Evolutionary conservation across 164 flowering plant genomes (phyloP).

Genomic region (Tetrastigma voinierianum): DNA sequence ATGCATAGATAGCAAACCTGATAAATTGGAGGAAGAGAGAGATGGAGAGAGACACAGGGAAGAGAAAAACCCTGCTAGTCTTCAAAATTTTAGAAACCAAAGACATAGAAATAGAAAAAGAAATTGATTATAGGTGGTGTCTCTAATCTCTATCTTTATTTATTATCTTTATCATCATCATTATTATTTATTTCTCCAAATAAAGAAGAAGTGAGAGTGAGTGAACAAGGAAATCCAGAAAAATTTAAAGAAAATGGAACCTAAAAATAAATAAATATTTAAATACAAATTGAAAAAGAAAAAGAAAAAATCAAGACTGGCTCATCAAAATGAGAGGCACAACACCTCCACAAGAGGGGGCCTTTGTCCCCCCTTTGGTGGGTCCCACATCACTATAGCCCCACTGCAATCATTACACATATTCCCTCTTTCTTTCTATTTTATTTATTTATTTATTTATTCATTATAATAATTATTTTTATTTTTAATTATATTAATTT

Average conservation of each 20-base stretch:
- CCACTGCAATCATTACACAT: conserved; percentile 17
- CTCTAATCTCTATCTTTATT: no score
- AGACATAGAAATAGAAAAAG: neutral
- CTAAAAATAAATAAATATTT: neutral
- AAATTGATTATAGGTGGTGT: no score
- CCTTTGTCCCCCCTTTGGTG: neutral
- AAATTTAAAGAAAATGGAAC: neutral
- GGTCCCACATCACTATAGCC: neutral
- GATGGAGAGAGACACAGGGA: conserved; percentile 9
- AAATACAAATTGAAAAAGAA: no score
- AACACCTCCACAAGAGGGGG: conserved; percentile 2
- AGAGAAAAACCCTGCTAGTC: conserved; percentile 4
- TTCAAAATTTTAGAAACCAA: conserved; percentile 1
- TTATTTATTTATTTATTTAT: no score
- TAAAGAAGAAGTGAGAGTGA: neutral
- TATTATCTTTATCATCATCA: no score
- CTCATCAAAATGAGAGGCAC: conserved; percentile 16
- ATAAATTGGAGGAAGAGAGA: conserved; percentile 8
- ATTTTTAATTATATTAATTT: no score
- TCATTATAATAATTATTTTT: no score
- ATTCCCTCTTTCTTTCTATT: neutral
- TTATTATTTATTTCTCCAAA: neutral
- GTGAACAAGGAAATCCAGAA: neutral
- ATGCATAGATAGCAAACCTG: conserved; percentile 11
- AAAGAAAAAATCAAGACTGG: neutral